Percentiles rank a stretch among this genome's conserved stretches.
Conservation (phyloP, 2,329 filamentous ascomycete species). For the Exophiala viscosa region DNA sequence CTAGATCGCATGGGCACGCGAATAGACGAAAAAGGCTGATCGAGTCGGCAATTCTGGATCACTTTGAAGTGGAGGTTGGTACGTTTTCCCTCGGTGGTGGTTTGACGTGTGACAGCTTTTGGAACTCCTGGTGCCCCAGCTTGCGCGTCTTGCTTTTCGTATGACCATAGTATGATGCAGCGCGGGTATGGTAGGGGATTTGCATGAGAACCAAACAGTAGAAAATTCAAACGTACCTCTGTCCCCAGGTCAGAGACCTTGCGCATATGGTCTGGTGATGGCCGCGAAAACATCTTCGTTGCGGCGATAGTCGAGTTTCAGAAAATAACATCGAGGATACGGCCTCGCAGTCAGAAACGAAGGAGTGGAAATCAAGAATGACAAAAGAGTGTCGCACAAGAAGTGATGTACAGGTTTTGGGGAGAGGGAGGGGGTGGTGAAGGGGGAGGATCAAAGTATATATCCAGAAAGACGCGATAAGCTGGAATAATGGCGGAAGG, state of each 20-base stretch:
- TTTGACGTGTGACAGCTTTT: no score
- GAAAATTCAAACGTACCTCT: slow-evolving; percentile 17
- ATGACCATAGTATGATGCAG: no score
- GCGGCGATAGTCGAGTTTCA: no score
- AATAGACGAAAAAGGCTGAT: not conserved
- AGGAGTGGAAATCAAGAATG: not conserved
- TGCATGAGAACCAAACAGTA: not conserved
- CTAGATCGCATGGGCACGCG: not conserved
- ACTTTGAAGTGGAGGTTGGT: no score
- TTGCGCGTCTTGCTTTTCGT: no score
- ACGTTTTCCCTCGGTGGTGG: no score
- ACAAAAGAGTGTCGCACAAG: not conserved
- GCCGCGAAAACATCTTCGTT: slow-evolving; percentile 14
- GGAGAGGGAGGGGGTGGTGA: no score
- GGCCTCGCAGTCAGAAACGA: not conserved
- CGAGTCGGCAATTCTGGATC: no score
- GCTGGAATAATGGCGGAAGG: not conserved
- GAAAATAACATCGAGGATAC: not conserved
- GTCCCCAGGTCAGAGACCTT: slow-evolving; percentile 11
- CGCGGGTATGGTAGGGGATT: not conserved
- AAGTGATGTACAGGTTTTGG: no score
- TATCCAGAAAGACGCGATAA: not conserved
- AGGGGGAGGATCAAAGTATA: not conserved
- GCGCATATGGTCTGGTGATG: slow-evolving; percentile 11
- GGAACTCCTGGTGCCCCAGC: no score